Base-by-base conservation (phyloP, 2,329 filamentous ascomycete species). In the Colletotrichum lini region DNA sequence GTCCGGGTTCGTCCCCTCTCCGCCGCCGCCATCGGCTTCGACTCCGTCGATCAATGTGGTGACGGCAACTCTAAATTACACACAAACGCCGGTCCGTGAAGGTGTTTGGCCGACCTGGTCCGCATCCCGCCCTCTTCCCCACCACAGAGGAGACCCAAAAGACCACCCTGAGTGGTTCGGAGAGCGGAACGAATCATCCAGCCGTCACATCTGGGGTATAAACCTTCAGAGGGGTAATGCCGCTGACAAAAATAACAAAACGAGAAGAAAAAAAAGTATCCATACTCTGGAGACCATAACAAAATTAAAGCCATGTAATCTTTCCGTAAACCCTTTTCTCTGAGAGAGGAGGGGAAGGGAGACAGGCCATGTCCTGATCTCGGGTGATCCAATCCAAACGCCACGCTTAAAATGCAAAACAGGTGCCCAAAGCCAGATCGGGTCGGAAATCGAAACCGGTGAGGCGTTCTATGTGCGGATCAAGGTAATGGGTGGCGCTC, bases 321-420 rank as follows among this genome's bases (percentile, higher is more conserved):
- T 67, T 67, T 42, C 56, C 56, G 18, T 18, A 38, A 50, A 50
- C 49, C 56, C 21, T 67, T n/a, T 52, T 16, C 23, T 53, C 23
- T 10, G 23, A 45, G 18, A 42, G 67, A 65, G 26, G 35, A 53
- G 49, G 56, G 52, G 30, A 16, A 50, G 52, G 52, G 15, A 23
- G 54, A 56, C 52, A 60, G 56, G 56, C 66, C 53, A 56, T 56
- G 65, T 50, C 40, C 59, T 44, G 30, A 65, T 38, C 69, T 65
- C 16, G 69, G 60, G 45, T 49, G 15, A 42, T 67, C 69, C 40
- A 15, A 23, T 49, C 66, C 65, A 72, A 30, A 72, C 69, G 58
- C 69, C 69, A 52, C 59, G 69, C 69, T 72, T 72, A 23, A 70
- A 72, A 72, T 72, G 59, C 59, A 72, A 72, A 70, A 40, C 60